Percentiles rank a stretch among this genome's conserved stretches.
Evolutionary conservation across 768 basidiomycete genomes (phyloP).

Genomic region (Phylloporus sp.): DNA sequence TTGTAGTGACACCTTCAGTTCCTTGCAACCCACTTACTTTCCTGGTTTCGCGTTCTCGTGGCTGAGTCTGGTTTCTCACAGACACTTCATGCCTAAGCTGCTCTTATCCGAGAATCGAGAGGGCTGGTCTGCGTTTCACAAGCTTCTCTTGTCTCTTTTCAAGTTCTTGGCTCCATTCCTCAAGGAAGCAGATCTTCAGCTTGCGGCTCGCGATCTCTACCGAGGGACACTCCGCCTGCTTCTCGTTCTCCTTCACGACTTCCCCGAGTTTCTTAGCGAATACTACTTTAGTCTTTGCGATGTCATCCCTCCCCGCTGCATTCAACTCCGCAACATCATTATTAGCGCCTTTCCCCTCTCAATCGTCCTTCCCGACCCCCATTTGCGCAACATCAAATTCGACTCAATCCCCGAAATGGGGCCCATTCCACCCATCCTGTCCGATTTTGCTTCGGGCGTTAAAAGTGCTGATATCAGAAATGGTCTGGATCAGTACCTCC

Average conservation of each 20-base stretch:
- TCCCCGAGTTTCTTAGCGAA: conserved; percentile 96
- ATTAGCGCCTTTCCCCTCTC: conserved; percentile 90
- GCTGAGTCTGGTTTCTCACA: conserved; percentile 94
- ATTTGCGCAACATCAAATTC: conserved; percentile 67
- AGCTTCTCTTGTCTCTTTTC: conserved; percentile 87
- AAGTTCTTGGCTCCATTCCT: conserved; percentile 93
- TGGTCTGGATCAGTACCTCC: conserved; percentile 80
- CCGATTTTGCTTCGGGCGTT: conserved; percentile 83
- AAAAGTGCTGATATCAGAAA: conserved; percentile 74
- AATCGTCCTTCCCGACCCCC: conserved; percentile 79
- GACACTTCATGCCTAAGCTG: conserved; percentile 96
- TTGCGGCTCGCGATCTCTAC: conserved; percentile 81
- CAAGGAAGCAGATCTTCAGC: conserved; percentile 71
- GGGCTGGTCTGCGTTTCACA: conserved; percentile 97
- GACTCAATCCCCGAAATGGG: conserved; percentile 87
- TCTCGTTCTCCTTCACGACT: conserved; percentile 94
- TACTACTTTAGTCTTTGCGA: conserved; percentile 96
- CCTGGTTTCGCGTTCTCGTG: conserved; percentile 98
- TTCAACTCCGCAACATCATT: conserved; percentile 95
- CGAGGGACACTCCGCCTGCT: conserved; percentile 86
- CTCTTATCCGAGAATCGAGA: conserved; percentile 84
- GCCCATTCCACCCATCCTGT: conserved; percentile 83
- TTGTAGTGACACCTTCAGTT: conserved; percentile 87
- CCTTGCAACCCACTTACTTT: conserved; percentile 92
- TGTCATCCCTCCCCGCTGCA: conserved; percentile 85